These are phyloP conservation scores for Cladochytrium replicatum DNA, from an alignment of 192 early-diverging fungal species.

Conservation along the genomic window DNA sequence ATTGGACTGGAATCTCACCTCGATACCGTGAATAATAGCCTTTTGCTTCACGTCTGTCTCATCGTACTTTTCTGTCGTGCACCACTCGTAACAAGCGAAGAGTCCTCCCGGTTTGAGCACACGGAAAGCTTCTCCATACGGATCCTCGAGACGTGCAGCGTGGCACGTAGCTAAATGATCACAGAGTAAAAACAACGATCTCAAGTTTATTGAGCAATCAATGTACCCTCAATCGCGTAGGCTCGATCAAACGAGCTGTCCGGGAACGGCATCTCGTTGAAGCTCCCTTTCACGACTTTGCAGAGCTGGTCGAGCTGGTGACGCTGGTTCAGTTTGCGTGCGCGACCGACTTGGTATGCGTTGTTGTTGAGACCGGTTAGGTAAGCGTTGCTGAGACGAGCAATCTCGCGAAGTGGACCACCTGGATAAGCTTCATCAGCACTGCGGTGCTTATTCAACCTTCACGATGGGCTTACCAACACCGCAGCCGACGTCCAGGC, in stretches of 20 bases:
- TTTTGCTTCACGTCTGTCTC: constrained; percentile 62
- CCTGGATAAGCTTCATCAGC: constrained; percentile 21
- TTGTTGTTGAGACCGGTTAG: constrained; percentile 95
- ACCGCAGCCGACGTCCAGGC: constrained; percentile 91
- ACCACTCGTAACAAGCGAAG: constrained; percentile 95
- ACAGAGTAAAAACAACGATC: too few species aligned
- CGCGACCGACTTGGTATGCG: constrained; percentile 81
- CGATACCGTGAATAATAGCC: constrained; percentile 69
- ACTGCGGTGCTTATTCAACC: not conserved
- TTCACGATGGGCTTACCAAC: constrained; percentile 54
- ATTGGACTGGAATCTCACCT: constrained; percentile 72
- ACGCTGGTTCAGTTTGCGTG: constrained; percentile 58
- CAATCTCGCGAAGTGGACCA: constrained; percentile 89
- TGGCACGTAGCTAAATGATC: constrained; percentile 89
- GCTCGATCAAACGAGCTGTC: constrained; percentile 73
- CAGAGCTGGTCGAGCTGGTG: constrained; percentile 47
- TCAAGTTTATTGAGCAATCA: too few species aligned
- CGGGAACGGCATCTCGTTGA: constrained; percentile 78
- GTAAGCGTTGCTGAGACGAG: constrained; percentile 74
- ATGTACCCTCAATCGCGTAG: constrained; percentile 98
- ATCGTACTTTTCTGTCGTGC: constrained; percentile 83
- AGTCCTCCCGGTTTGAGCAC: constrained; percentile 85
- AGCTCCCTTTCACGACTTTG: constrained; percentile 60
- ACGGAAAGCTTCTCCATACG: constrained; percentile 82
- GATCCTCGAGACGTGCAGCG: constrained; percentile 69